Percentiles rank a stretch among this genome's conserved stretches.
Evolutionary conservation across 768 basidiomycete genomes (phyloP).

Genomic region (Russula vinacea): DNA sequence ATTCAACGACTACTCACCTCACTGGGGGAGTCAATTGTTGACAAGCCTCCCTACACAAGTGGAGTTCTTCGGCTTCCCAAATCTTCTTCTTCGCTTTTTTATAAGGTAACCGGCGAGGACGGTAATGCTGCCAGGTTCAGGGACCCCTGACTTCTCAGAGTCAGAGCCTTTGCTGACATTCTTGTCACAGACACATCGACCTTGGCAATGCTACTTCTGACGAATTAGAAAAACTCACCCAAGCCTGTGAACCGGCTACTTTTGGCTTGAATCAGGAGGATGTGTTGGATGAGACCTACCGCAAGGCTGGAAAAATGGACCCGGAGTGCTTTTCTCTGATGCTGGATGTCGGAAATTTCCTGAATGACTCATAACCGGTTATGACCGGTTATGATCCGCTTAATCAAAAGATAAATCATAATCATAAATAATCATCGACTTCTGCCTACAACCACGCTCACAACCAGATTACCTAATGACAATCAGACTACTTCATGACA

Average conservation of each 20-base stretch:
- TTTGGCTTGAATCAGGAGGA: background rate
- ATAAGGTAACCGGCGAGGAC: background rate
- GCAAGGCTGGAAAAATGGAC: constrained; percentile 2
- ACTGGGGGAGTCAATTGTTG: background rate
- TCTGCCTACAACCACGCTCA: too few relatives aligned
- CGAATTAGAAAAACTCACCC: constrained; percentile 1
- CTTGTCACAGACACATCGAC: background rate
- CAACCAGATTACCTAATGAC: too few relatives aligned
- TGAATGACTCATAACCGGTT: too few relatives aligned
- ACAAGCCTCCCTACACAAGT: background rate
- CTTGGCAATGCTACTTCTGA: background rate
- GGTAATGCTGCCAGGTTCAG: background rate
- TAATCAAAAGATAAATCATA: too few relatives aligned
- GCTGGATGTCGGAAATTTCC: background rate
- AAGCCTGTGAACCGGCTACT: constrained; percentile 7
- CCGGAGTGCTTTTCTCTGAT: background rate
- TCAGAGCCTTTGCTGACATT: background rate
- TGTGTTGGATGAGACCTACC: background rate
- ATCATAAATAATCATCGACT: too few relatives aligned
- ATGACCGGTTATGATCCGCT: too few relatives aligned
- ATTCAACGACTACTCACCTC: background rate
- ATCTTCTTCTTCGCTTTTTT: background rate
- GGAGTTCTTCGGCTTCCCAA: background rate
- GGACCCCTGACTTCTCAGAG: background rate
- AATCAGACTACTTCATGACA: too few relatives aligned